These are phyloP conservation scores for Citrus cavaleriei DNA, from an alignment of 345 rosid genomes.

Conservation along the genomic window DNA sequence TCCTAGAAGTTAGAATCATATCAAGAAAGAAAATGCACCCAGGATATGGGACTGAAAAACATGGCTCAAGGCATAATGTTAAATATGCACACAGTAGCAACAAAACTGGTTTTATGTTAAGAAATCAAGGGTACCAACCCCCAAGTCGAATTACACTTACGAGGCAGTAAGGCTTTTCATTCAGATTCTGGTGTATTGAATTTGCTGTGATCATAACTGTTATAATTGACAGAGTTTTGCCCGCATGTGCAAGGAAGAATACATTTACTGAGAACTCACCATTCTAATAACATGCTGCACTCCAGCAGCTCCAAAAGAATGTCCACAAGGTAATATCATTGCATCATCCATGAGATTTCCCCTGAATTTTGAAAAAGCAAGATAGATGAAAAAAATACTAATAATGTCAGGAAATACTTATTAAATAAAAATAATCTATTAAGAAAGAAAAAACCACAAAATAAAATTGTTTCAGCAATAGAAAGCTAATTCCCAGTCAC, in stretches of 20 bases:
- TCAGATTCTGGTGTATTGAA: background rate
- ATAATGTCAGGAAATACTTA: constrained; percentile 1
- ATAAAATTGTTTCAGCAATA: background rate
- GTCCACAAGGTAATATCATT: constrained; percentile 87
- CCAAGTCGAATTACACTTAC: background rate
- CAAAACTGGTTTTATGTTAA: background rate
- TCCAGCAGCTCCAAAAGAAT: constrained; percentile 82
- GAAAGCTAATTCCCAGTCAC: background rate
- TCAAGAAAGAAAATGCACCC: background rate
- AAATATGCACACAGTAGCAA: background rate
- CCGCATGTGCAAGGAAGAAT: background rate
- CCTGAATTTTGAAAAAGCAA: constrained; percentile 34
- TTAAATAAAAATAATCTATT: constrained; percentile 5
- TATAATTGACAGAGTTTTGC: background rate
- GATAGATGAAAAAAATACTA: constrained; percentile 4
- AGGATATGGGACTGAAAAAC: background rate
- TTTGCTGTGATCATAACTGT: background rate
- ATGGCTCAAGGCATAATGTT: background rate
- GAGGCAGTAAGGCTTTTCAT: background rate
- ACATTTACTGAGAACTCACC: constrained; percentile 37
- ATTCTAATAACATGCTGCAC: constrained; percentile 50
- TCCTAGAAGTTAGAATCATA: background rate
- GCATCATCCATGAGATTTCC: constrained; percentile 90
- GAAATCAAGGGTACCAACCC: background rate
- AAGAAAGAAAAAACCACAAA: background rate